Percentiles rank a stretch among this genome's conserved stretches.
Conservation (phyloP, 495 filamentous ascomycete species). For the Lophium mytilinum region DNA sequence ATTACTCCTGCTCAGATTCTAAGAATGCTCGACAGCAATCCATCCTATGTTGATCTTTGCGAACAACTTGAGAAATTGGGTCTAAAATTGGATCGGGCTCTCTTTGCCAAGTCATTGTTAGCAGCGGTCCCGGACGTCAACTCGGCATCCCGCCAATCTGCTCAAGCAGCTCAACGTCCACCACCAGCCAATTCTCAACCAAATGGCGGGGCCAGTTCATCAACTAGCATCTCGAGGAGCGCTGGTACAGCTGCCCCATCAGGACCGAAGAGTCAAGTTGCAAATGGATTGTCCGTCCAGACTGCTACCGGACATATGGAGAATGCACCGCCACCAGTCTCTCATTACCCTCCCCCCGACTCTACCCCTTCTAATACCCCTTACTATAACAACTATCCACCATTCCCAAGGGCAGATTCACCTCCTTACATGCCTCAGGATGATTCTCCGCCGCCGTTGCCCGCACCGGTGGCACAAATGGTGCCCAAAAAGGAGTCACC, state of each 20-base stretch:
- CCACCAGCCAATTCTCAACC: not conserved
- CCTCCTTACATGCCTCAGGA: not conserved
- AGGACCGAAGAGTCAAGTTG: not conserved
- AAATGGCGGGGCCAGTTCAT: not conserved
- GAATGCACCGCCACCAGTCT: not conserved
- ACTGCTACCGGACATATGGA: not conserved
- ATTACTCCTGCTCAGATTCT: constrained; percentile 30
- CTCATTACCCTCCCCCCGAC: not conserved
- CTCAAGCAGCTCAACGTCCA: not conserved
- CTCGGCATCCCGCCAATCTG: constrained; percentile 9
- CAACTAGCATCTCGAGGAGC: not conserved
- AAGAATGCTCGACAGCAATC: constrained; percentile 39
- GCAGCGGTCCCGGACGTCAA: constrained; percentile 38
- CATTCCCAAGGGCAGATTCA: not conserved
- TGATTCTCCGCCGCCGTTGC: not conserved
- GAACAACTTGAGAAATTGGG: constrained; percentile 40
- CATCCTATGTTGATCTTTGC: constrained; percentile 44
- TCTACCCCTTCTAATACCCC: not conserved
- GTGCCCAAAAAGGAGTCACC: constrained; percentile 3
- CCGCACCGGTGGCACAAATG: constrained; percentile 14
- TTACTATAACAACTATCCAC: not conserved
- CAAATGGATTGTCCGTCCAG: not conserved
- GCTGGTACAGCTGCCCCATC: not conserved
- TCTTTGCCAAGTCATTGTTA: constrained; percentile 41
- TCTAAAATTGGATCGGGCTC: constrained; percentile 37